Base-by-base conservation (phyloP, 2,329 filamentous ascomycete species). In the Dryadomyces quercus-mongolicae region DNA sequence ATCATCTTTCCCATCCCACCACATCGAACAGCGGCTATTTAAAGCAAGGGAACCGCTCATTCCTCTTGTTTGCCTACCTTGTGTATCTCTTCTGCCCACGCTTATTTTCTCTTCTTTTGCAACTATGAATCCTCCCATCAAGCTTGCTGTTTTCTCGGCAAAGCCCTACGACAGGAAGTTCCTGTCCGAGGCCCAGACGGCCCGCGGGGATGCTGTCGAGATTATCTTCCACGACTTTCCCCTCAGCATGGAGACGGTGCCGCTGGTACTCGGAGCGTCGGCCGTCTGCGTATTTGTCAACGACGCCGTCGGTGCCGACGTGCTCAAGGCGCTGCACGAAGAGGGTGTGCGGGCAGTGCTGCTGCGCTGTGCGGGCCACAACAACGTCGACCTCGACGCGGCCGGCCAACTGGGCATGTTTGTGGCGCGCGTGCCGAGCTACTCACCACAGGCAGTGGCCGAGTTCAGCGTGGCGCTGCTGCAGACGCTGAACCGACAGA, bases 211-310 rank as follows among this genome's bases (percentile, higher is more conserved):
- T 43, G 72, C 71, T 38, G 69, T 78, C 59, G 70, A 78, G 12
- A 67, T 84, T 53, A 63, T 70, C 55, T 84, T 77, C 65, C 80
- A 84, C 66, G 73, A 80, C 48, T 79, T 82, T 56, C 62, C 77
- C 3, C 74, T 86, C 10, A 72, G 69, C 44, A 59, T 70, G 31
- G 74, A 81, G 48, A 86, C 82, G 0, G 78, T 74, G 2, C 60
- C 74, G 1, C 72, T 85, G 7, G 76, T 77, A 2, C 62, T 67
- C 1, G 74, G 70, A 40, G 71, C 74, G 55, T 68, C 75, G 45
- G 82, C 81, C 54, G 72, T 86, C 50, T 86, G 82, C 67, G 77
- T 80, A 61, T 86, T 86, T 61, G 83, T 86, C 63, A 86, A 86
- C 65, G 83, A 86, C 67, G 66, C 67, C 5, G 69, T 84, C 20